Percentiles rank a stretch among this genome's conserved stretches.
phyloP scores from a whole-genome alignment of 805 yeast species.

The Saccharomyces cerevisiae region DNA sequence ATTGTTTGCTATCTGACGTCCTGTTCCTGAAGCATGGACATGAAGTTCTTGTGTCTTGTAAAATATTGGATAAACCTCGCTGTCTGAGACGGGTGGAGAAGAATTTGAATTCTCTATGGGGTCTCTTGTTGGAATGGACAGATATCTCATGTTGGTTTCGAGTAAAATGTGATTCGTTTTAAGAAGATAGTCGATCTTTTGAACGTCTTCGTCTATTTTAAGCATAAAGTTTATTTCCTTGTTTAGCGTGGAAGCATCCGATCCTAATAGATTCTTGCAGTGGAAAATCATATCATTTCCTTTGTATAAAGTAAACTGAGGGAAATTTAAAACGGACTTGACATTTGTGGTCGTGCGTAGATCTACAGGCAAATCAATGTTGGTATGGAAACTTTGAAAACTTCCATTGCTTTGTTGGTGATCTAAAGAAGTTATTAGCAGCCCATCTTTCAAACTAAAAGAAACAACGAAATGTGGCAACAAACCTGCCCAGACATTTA shows the following conservation, averaged over 20 bases:
- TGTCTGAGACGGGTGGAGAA: background rate
- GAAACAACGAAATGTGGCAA: background rate
- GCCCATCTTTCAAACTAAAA: background rate
- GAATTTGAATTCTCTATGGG: background rate
- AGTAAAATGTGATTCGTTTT: background rate
- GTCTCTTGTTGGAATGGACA: background rate
- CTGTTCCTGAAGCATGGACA: background rate
- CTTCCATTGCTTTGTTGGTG: background rate
- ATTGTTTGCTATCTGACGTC: background rate
- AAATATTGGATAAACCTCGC: background rate
- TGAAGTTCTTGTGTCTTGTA: background rate
- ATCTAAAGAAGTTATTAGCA: background rate
- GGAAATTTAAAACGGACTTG: background rate
- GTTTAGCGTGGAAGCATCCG: background rate
- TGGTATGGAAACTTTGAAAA: background rate
- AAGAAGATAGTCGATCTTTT: background rate
- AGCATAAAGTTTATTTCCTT: background rate
- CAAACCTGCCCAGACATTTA: background rate
- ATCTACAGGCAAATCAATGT: background rate
- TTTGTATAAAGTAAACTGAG: background rate
- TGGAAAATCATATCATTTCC: background rate
- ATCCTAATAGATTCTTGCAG: background rate
- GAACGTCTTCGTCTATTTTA: background rate
- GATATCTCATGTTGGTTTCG: slow-evolving; percentile 7
- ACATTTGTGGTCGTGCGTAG: background rate